Conservation (phyloP, 371 early-diverging fungal genomes). For the Umbelopsis sp. region DNA sequence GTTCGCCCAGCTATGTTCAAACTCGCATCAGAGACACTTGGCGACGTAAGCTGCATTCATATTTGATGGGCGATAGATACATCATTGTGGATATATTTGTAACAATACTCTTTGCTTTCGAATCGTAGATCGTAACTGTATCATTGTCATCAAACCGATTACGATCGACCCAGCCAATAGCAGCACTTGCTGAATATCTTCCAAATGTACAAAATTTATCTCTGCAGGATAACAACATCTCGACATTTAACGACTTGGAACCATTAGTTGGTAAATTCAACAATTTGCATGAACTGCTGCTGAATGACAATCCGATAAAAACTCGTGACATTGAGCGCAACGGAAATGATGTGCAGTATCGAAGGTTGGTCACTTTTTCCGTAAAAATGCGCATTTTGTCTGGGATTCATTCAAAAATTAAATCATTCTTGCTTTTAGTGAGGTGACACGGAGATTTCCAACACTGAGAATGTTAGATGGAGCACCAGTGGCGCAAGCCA, state of each 20-base stretch:
- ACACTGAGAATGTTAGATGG: slow-evolving; percentile 54
- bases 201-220: slow-evolving; percentile 63
- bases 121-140: slow-evolving; percentile 45
- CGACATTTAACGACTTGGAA: slow-evolving; percentile 49
- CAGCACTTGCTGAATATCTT: slow-evolving; percentile 51
- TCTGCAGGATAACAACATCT: slow-evolving; percentile 56
- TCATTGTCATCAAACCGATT: slow-evolving; percentile 57
- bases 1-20: slow-evolving; percentile 70
- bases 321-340: slow-evolving; percentile 48
- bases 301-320: slow-evolving; percentile 57
- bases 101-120: too few species aligned
- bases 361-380: slow-evolving; percentile 28
- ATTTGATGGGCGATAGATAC: not conserved
- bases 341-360: slow-evolving; percentile 46
- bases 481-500: slow-evolving; percentile 28
- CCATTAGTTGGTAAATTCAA: slow-evolving; percentile 51
- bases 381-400: not conserved
- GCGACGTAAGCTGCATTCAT: slow-evolving; percentile 32
- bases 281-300: slow-evolving; percentile 52
- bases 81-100: not conserved
- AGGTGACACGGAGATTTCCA: slow-evolving; percentile 56
- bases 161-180: slow-evolving; percentile 52
- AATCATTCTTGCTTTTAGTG: slow-evolving; percentile 22
- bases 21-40: slow-evolving; percentile 61
- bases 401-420: not conserved